Base-by-base conservation (phyloP, 129 eudicot species). In the Flaveria trinervia region DNA sequence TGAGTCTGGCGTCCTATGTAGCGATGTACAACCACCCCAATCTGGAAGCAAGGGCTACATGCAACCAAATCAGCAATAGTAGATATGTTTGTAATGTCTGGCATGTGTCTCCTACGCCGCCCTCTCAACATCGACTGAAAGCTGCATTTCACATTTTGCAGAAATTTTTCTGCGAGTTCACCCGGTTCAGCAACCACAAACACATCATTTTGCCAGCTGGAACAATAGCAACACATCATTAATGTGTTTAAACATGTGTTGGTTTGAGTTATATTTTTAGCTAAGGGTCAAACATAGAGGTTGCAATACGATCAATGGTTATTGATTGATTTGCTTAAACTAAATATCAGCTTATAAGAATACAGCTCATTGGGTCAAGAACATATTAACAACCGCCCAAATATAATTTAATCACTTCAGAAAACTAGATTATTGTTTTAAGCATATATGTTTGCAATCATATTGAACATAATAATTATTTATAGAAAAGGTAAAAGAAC, bases 161-260 rank as follows among this genome's bases (percentile, higher is more conserved):
- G 84, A 83, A 93, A 93, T 83, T 90, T 90, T 3, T 93, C 97
- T 11, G 98, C 98, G 68, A 88, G 89, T 80, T 93, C 98, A 74
- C 98, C 87, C 68, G 98, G 98, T 80, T 93, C 98, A 65, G 98
- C 98, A 50, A 93, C 92, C 87, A 93, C 98, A 81, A 90, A 93
- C 51, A 93, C 91, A 79, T 93, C 98, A 82, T 88, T 93, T 83
- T 93, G 87, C 98, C 98, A 93, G 77, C 98, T 93, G 84, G 41
- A 84, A 61, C 45, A 80, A 62, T 9, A 81, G 72, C 44, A n/a
- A 71, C 10, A 65, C 54, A 76, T 49, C 55, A 68, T 25, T 26
- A 9, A 64, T 64, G 13, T 64, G 30, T 64, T n/a, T 13, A 60
- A 23, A 25, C 26, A 60, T 23, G 41, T 60, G 66, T 60, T 17